Evolutionary conservation across 176 grass and related monocot species (phyloP), one percentile per base, ranked within the genome.

Genomic region (Puccinellia tenuiflora): DNA sequence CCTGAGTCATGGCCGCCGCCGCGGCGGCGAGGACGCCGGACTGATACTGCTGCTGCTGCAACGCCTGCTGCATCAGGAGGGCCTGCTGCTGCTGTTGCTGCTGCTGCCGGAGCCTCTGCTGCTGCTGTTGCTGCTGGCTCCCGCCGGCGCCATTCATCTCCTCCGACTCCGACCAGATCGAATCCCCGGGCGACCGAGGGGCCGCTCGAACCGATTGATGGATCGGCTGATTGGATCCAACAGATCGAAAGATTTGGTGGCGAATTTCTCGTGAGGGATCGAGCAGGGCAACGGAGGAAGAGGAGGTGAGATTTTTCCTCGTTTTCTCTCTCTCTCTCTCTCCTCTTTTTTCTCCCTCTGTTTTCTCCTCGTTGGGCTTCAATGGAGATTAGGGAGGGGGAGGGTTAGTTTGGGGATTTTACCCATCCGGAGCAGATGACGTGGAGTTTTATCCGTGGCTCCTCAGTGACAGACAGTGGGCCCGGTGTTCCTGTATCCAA

Each of bases 31-130:
- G 82, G 79, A 93, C 88, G 53, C 88, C 85, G 28, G 91, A 93
- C 68, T 93, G 91, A 88, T 93, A 90, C 75, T 90, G 88, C 88
- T 93, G 91, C 80, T 92, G 89, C 79, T 92, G 90, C 87, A 92
- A 85, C 25, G 88, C 85, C 81, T 83, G 87, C 81, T 92, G 91
- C 88, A 90, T 89, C 78, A 92, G 81, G 65, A 92, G 88, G 9
- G 87, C 91, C 85, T 89, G 91, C 78, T 93, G 88, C 67, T 92
- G 87, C 29, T 92, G 88, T 29, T 90, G 88, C 83, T 92, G 85
- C 37, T 89, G 87, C 81, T 89, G 87, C 47, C 85, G 81, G 30
- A 90, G 83, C 82, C 88, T 76, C 87, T 84, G 88, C 67, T 93
- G 74, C 79, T 92, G 87, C 76, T 88, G 88, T 9, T 90, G 80